Conservation (phyloP, 441 rosid species). For the Sinapis alba region DNA sequence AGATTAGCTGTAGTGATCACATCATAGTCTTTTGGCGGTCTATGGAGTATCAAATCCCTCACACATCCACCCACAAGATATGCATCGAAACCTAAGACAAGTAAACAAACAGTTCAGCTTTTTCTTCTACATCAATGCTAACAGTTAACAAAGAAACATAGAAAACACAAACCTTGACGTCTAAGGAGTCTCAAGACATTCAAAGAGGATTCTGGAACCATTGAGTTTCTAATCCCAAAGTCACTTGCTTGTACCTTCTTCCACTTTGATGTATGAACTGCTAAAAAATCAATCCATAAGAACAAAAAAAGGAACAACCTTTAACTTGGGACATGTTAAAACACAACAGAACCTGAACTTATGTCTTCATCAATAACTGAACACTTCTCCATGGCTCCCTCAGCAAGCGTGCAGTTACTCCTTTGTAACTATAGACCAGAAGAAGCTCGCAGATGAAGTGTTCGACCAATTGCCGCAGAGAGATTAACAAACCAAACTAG, state of each 20-base stretch:
- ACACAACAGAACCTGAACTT: slow-evolving; percentile 28
- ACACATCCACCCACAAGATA: slow-evolving; percentile 98
- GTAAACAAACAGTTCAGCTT: slow-evolving; percentile 4
- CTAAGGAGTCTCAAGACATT: slow-evolving; percentile 60
- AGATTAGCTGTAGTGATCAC: slow-evolving; percentile 89
- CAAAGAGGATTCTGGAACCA: slow-evolving; percentile 64
- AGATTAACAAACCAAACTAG: not conserved
- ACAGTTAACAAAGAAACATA: slow-evolving; percentile 3
- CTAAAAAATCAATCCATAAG: not conserved
- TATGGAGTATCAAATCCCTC: slow-evolving; percentile 80
- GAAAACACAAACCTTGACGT: slow-evolving; percentile 44
- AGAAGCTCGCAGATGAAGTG: slow-evolving; percentile 34
- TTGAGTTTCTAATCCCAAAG: slow-evolving; percentile 50
- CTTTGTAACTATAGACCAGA: slow-evolving; percentile 42
- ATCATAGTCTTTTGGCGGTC: slow-evolving; percentile 91
- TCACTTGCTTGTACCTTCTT: slow-evolving; percentile 53
- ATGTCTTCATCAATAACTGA: slow-evolving; percentile 43
- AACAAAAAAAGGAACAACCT: slow-evolving; percentile 1
- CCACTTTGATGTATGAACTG: slow-evolving; percentile 69
- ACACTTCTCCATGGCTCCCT: slow-evolving; percentile 40
- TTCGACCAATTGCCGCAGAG: slow-evolving; percentile 56
- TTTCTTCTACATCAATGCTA: not conserved
- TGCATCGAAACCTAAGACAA: slow-evolving; percentile 67
- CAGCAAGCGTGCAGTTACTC: slow-evolving; percentile 41
- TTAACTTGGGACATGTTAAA: not conserved